These are phyloP conservation scores for Colletotrichum spinosum DNA, from an alignment of 2,329 filamentous ascomycete species.

Conservation along the genomic window DNA sequence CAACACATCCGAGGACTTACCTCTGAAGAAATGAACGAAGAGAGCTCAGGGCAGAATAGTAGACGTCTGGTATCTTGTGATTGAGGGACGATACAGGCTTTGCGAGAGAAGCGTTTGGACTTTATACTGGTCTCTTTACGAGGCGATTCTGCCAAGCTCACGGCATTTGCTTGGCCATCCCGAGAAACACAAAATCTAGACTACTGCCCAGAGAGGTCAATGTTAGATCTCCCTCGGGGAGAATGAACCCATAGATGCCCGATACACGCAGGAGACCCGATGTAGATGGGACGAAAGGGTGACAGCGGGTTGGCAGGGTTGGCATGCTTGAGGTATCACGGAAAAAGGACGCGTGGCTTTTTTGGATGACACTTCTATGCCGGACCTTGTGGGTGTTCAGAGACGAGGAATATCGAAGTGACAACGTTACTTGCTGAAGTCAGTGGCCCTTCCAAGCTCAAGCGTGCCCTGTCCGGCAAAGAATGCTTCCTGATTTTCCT, in stretches of 20 bases:
- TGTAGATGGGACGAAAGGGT: slow-evolving; percentile 20
- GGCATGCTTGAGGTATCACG: too few relatives aligned
- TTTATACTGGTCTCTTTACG: slow-evolving; percentile 49
- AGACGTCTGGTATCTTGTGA: slow-evolving; percentile 31
- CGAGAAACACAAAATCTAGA: slow-evolving; percentile 6
- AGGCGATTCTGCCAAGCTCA: slow-evolving; percentile 12
- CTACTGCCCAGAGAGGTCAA: slow-evolving; percentile 30
- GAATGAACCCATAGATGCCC: slow-evolving; percentile 7
- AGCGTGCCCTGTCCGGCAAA: too few relatives aligned
- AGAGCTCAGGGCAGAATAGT: slow-evolving; percentile 44
- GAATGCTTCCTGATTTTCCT: too few relatives aligned
- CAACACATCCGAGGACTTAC: slow-evolving; percentile 44
- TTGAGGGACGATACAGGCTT: slow-evolving; percentile 37
- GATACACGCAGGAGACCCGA: slow-evolving; percentile 23
- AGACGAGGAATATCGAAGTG: too few relatives aligned
- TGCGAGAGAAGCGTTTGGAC: slow-evolving; percentile 39
- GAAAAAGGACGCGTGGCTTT: too few relatives aligned
- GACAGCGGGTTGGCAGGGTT: too few relatives aligned
- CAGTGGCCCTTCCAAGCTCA: too few relatives aligned
- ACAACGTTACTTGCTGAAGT: too few relatives aligned
- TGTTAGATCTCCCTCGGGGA: slow-evolving; percentile 23
- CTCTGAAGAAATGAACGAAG: slow-evolving; percentile 61
- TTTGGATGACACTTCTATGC: too few relatives aligned
- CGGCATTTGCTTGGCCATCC: background rate
- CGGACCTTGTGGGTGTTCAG: too few relatives aligned